Base-by-base conservation (phyloP, 495 filamentous ascomycete species). In the Podospora bellae-mahoneyi region DNA sequence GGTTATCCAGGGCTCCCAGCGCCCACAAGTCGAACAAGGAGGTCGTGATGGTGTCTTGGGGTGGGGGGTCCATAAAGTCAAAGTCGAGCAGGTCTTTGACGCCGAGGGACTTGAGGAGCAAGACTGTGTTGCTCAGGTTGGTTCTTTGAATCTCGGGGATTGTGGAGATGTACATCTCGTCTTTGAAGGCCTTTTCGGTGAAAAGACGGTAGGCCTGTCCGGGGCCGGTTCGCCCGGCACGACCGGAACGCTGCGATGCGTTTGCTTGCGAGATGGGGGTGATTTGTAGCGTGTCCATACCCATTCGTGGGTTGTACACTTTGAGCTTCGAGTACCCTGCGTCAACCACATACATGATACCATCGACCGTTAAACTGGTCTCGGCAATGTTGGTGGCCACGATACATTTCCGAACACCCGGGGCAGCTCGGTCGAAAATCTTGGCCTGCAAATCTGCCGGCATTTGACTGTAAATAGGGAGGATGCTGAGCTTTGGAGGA, bases 401-500 rank as follows among this genome's bases (percentile, higher is more conserved):
- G 66, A 99, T 97, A 69, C 96, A 94, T 75, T 99, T 99, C 32
- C 96, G 87, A 0, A 97, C 94, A 1, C 96, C 96, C 0, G 93
- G 89, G 3, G 90, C 82, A 5, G 96, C 96, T 66, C 88, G 87
- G 70, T 99, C 94, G 74, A 99, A 99, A 67, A 99, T 97, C 79
- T 93, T 98, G 28, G 96, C 92, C 76, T 99, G 96, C 53, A 98
- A 83, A 78, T 99, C 96, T 15, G 96, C 96, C 1, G 96, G 96
- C 94, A 99, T 97, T 78, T 98, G 96, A 83, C 92, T 96, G 87
- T 99, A 99, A 48, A 99, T 97, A 0, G 96, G 96, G 23, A 99
- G 85, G 58, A 99, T 97, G 74, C 90, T 94, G 34, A 99, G 88
- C 72, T 96, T 93, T 9, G 94, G 92, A 1, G 96, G 96, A 74